A percentile compares a stretch with the other conserved stretches of the same genome.
These are phyloP conservation scores for Phaeosphaeria sp. DNA, from an alignment of 2,329 filamentous ascomycete species.

Conservation along the genomic window DNA sequence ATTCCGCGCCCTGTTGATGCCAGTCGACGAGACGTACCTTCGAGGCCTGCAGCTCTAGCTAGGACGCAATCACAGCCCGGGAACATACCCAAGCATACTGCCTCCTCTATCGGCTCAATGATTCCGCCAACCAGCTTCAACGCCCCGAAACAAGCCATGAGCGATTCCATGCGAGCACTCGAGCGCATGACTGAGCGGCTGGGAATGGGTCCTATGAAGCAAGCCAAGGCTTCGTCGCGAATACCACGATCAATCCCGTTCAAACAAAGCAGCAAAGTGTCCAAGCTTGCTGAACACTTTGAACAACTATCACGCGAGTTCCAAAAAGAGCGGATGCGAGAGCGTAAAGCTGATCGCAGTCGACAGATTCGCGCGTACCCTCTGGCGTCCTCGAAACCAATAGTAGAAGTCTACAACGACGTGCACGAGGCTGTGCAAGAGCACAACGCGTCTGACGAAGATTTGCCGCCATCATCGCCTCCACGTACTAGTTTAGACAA, in stretches of 20 bases:
- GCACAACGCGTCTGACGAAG: conserved; percentile 70
- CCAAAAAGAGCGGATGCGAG: conserved; percentile 88
- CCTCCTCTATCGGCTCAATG: conserved; percentile 20
- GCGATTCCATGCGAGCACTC: conserved; percentile 48
- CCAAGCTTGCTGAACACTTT: conserved; percentile 91
- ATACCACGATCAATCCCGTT: conserved; percentile 80
- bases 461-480: conserved; percentile 50
- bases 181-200: conserved; percentile 80
- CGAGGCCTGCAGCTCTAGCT: conserved; percentile 31
- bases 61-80: conserved; percentile 48
- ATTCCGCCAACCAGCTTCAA: conserved; percentile 25
- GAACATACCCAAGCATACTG: conserved; percentile 30
- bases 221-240: conserved; percentile 67
- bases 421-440: conserved; percentile 92
- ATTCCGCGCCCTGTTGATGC: conserved; percentile 48
- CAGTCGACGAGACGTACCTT: conserved; percentile 37
- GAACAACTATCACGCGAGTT: conserved; percentile 97
- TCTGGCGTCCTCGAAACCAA: conserved; percentile 89
- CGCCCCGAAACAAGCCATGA: conserved; percentile 33
- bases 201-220: conserved; percentile 70
- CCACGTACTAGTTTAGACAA: conserved; percentile 43
- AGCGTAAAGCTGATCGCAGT: conserved; percentile 80
- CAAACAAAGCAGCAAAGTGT: conserved; percentile 76
- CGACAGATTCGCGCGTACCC: conserved; percentile 82
- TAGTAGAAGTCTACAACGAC: conserved; percentile 94